Conservation (phyloP, 495 filamentous ascomycete genomes). For the Penicillium ucsense region DNA sequence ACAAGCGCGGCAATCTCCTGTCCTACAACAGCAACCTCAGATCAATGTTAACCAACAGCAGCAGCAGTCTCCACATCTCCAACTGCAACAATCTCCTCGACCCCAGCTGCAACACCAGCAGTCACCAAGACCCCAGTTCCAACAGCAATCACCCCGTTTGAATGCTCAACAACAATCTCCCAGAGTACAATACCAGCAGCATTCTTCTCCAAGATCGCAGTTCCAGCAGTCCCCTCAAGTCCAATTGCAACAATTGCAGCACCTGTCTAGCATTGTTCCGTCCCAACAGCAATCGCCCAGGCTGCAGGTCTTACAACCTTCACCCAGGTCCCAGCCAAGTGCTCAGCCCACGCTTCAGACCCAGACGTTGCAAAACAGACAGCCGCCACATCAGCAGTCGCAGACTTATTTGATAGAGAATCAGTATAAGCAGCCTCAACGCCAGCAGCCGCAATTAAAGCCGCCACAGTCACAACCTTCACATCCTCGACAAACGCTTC, state of each 20-base stretch:
- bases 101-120: slow-evolving; percentile 2
- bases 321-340: background rate
- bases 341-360: background rate
- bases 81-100: slow-evolving; percentile 2
- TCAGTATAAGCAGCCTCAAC: background rate
- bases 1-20: slow-evolving; percentile 3
- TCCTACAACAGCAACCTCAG: background rate
- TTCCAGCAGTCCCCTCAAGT: background rate
- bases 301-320: slow-evolving; percentile 1
- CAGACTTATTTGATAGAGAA: background rate
- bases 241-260: background rate
- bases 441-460: background rate
- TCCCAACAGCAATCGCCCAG: background rate
- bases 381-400: background rate
- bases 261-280: background rate
- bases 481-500: too few relatives aligned
- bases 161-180: slow-evolving; percentile 3
- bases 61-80: slow-evolving; percentile 1
- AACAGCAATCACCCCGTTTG: slow-evolving; percentile 4
- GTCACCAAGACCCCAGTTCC: slow-evolving; percentile 3
- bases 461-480: background rate
- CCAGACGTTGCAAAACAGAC: background rate
- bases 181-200: background rate
- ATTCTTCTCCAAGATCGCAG: background rate
- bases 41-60: slow-evolving; percentile 2